A percentile compares a stretch with the other conserved stretches of the same genome.
These are phyloP conservation scores for Auriscalpium orientale DNA, from an alignment of 768 basidiomycete species.

Conservation along the genomic window DNA sequence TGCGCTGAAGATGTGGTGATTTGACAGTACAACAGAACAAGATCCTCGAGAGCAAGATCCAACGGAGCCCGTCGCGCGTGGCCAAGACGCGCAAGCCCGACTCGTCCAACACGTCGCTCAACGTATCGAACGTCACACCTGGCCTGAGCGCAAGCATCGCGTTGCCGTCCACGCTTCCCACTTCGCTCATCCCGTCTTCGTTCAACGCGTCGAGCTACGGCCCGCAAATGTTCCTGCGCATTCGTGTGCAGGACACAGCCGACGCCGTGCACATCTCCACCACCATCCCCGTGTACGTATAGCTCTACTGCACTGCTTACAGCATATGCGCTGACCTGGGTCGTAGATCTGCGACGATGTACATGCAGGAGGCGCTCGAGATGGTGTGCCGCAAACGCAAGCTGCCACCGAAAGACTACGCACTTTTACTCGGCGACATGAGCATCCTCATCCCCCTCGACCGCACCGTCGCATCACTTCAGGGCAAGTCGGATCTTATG, in stretches of 20 bases:
- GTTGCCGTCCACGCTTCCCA: constrained; percentile 21
- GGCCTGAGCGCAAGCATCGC: constrained; percentile 13
- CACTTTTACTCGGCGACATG: constrained; percentile 56
- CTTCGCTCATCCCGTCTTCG: constrained; percentile 47
- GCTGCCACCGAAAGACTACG: constrained; percentile 74
- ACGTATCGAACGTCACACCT: constrained; percentile 18
- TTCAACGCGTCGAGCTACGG: constrained; percentile 69
- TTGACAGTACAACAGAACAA: constrained; percentile 66
- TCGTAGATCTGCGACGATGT: constrained; percentile 79
- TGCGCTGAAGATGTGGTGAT: not conserved
- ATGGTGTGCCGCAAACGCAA: constrained; percentile 67
- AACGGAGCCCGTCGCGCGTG: constrained; percentile 71
- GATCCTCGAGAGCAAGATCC: constrained; percentile 70
- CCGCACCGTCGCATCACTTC: constrained; percentile 91
- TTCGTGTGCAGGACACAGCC: constrained; percentile 72
- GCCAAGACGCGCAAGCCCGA: constrained; percentile 54
- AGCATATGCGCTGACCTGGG: not conserved
- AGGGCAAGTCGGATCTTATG: constrained; percentile 77
- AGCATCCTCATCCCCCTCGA: constrained; percentile 85
- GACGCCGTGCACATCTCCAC: constrained; percentile 84
- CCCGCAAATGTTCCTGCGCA: constrained; percentile 76
- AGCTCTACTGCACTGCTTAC: not conserved
- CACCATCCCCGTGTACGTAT: constrained; percentile 75
- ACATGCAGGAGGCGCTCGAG: constrained; percentile 94
- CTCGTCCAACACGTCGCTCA: constrained; percentile 26